Evolutionary conservation across 225 moss, liverwort and hornwort species (phyloP).

Genomic region (Anthoceros angustus): DNA sequence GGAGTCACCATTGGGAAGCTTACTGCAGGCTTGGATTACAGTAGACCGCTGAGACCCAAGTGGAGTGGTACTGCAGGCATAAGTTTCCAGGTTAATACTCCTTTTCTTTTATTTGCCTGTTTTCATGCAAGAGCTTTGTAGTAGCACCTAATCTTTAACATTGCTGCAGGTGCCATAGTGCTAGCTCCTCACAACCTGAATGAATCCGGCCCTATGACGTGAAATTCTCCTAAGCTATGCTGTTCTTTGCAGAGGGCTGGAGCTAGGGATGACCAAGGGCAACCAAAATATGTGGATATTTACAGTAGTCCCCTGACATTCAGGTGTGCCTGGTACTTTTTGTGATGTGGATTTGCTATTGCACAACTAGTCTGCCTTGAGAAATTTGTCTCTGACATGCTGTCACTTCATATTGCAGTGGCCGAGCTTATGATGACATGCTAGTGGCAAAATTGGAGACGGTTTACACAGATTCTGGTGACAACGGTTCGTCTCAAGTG

Average conservation of each 20-base stretch:
- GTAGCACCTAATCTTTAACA: neutral
- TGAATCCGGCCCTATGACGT: no score
- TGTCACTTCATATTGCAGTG: conserved; percentile 26
- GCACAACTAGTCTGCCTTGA: neutral
- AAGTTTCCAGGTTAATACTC: conserved; percentile 60
- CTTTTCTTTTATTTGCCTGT: neutral
- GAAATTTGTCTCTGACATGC: neutral
- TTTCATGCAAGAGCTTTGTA: neutral
- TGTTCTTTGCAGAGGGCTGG: conserved; percentile 59
- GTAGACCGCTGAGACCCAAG: conserved; percentile 79
- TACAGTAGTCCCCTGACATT: conserved; percentile 92
- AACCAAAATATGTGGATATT: conserved; percentile 79
- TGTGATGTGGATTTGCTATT: neutral
- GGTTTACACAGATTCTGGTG: conserved; percentile 89
- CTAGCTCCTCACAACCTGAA: no score
- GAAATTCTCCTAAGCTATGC: neutral
- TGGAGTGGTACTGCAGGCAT: conserved; percentile 96
- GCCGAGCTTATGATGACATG: conserved; percentile 94
- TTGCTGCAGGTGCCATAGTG: neutral
- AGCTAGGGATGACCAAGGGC: conserved; percentile 95
- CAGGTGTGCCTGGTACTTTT: conserved; percentile 27
- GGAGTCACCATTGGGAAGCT: conserved; percentile 95
- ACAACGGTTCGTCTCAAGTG: conserved; percentile 96
- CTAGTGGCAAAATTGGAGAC: conserved; percentile 90
- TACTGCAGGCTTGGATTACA: conserved; percentile 92